Evolutionary conservation across 2,329 filamentous ascomycete genomes (phyloP), one percentile per base, ranked within the genome.

Genomic region (Pseudocercospora crystallina): DNA sequence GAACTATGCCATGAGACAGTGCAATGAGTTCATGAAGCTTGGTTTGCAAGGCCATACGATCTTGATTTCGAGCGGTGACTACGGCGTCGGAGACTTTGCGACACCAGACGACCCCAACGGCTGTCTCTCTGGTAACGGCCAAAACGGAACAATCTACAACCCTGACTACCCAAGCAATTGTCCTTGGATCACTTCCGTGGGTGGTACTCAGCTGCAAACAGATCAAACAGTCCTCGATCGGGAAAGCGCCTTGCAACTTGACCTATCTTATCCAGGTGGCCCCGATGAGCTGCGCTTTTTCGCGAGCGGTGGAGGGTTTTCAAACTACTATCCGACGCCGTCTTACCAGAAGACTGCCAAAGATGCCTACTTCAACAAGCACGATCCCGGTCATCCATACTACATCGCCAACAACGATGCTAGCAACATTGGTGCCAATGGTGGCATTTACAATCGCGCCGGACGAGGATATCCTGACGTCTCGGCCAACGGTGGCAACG

Each of bases 1-100:
- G 5, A 69, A 67, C 57, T 83, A 83, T 65, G 74, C 77, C 50
- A 69, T 74, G 52, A 62, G 68, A 1, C 69, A 71, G 52, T 71
- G 68, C 55, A 67, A 68, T 30, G 75, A 59, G 32, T 73, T 66
- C 59, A 69, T 73, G 46, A 76, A 78, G 53, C 70, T 78, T 10
- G 75, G 73, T 13, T 66, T 73, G 43, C 73, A 74, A 39, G 74
- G 14, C 72, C 75, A 55, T 70, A 62, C 26, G 71, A 42, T 50
- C 11, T 11, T 51, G 29, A 31, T 40, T 2, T 71, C 73, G 1
- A 74, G 69, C 4, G 73, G 73, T 11, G 73, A 76, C 54, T 71
- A 61, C 14, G 73, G 73, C 31, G 72, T 75, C 15, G 39, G 35
- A 14, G 47, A 35, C 13, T 26, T 26, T 26, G 20, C 20, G 4